Base-by-base conservation (phyloP, 75 land plant species). In the Adiantum capillusveneris region DNA sequence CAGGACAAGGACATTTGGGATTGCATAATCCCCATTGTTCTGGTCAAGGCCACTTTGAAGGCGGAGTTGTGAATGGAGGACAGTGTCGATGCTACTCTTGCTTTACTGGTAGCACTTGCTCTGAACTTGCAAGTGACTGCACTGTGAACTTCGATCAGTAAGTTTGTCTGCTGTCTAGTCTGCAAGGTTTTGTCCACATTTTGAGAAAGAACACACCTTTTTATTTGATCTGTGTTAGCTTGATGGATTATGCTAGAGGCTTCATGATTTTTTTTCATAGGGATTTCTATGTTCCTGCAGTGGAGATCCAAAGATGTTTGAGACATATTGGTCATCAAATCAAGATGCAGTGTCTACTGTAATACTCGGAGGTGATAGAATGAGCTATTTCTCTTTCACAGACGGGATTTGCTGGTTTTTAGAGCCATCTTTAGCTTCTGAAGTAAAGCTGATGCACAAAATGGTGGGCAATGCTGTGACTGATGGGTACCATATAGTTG, bases 241-340 rank as follows among this genome's bases (percentile, higher is more conserved):
- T 16, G 11, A 24, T 28, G 2, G 57, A 27, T 55, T 2, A 27
- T 55, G 31, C 22, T 28, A 55, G n/a, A 51, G 24, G 53, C 11
- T 52, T 29, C 31, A 27, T 29, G 48, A 9, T 7, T 55, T 7
- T n/a, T 30, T 31, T 29, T 2, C 31, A 19, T 30, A 28, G 17
- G 19, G 11, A 19, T 37, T 27, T 58, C 28, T 42, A 25, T 42
- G 24, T 24, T 54, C 42, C 48, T 76, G 73, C 93, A 92, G 97
- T 60, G 97, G 97, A 0, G 97, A 92, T 81, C 97, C 97, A 59
- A 87, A 85, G 11, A 78, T 87, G 86, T 92, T 69, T 56, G 97
- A 87, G 64, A 30, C 44, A 1, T 92, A 67, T 59, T 92, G 97
- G 97, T 41, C 44, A 27, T 25, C 21, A 16, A 59, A 65, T 26